A percentile compares a stretch with the other conserved stretches of the same genome.
Conservation (phyloP, 257 asterid species). For the Solanum pimpinellifolium region DNA sequence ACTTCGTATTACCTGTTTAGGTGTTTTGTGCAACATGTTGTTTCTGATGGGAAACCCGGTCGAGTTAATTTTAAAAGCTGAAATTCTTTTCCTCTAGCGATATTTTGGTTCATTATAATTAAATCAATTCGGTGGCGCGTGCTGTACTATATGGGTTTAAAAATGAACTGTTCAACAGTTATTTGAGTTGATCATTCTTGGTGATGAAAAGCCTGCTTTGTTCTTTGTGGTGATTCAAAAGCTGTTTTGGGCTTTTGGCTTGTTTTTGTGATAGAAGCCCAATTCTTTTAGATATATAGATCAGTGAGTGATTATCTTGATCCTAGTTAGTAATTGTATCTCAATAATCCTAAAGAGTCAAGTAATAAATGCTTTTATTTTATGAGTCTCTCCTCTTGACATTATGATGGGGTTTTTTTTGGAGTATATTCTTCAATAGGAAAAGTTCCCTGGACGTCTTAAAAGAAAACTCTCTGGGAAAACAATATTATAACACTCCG, state of each 20-base stretch:
- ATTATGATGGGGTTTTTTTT: neutral
- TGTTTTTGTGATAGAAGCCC: neutral
- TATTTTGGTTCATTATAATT: neutral
- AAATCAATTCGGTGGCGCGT: neutral
- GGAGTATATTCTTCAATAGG: neutral
- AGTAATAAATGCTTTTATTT: neutral
- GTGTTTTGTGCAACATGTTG: neutral
- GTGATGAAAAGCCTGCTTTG: neutral
- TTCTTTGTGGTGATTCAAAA: neutral
- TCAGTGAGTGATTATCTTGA: neutral
- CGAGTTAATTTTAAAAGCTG: neutral
- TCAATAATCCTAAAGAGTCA: neutral
- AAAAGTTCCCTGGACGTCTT: neutral
- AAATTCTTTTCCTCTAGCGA: neutral
- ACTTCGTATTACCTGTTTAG: neutral
- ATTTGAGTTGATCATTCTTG: neutral
- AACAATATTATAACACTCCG: neutral
- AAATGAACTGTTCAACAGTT: neutral
- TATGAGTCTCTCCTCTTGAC: neutral
- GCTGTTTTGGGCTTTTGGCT: neutral
- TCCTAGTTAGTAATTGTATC: neutral
- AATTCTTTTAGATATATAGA: neutral
- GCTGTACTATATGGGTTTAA: neutral
- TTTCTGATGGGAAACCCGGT: neutral
- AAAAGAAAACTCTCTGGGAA: neutral